These are phyloP conservation scores for Auricularia sp. DNA, from an alignment of 768 basidiomycete genomes.

Conservation along the genomic window DNA sequence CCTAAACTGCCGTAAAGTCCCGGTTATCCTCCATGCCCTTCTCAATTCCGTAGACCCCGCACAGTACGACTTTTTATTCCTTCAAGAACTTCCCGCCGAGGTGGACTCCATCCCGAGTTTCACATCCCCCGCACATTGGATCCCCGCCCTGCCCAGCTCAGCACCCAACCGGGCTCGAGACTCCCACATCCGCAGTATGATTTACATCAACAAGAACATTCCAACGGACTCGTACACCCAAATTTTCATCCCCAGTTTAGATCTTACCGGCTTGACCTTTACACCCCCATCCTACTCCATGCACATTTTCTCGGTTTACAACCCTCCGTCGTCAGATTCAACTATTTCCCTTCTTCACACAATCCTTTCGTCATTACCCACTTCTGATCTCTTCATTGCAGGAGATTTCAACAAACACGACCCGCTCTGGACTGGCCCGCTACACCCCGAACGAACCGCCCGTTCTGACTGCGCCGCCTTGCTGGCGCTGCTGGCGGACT, in stretches of 20 bases:
- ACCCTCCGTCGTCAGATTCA: not conserved
- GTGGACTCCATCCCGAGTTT: too few species aligned
- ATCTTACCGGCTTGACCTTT: not conserved
- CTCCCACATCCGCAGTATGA: not conserved
- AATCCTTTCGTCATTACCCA: not conserved
- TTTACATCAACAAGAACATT: not conserved
- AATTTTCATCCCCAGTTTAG: not conserved
- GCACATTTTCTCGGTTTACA: not conserved
- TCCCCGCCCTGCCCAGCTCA: too few species aligned
- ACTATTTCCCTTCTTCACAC: not conserved
- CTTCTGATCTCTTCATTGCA: not conserved
- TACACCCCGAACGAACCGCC: not conserved
- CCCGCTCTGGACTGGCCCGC: conserved; percentile 1
- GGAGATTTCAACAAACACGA: conserved; percentile 6
- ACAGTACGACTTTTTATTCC: too few species aligned
- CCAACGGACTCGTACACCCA: conserved; percentile 32
- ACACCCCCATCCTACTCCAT: not conserved
- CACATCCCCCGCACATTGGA: too few species aligned
- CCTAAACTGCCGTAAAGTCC: too few species aligned
- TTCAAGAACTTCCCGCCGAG: too few species aligned
- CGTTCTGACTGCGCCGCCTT: not conserved
- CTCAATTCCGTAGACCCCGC: too few species aligned
- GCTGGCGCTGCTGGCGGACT: not conserved
- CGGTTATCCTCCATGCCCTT: too few species aligned
- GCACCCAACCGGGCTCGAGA: too few species aligned